Evolutionary conservation across 345 rosid genomes (phyloP).

Genomic region (Turnera subulata): DNA sequence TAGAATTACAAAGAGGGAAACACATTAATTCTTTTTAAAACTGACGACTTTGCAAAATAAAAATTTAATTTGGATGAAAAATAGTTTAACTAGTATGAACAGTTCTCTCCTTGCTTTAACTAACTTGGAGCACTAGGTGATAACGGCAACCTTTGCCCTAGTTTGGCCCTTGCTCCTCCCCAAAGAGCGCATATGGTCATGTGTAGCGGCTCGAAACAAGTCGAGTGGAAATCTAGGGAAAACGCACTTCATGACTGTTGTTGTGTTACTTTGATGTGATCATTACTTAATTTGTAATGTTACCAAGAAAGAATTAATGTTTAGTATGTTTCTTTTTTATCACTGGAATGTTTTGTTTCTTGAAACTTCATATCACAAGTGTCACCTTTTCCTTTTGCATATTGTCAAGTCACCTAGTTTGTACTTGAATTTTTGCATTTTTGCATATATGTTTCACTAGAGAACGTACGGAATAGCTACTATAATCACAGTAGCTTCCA

Average conservation of each 20-base stretch:
- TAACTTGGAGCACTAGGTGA: constrained; percentile 49
- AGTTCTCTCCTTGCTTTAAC: constrained; percentile 47
- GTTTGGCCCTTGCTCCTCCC: constrained; percentile 59
- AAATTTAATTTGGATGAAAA: neutral
- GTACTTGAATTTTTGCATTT: too few species aligned
- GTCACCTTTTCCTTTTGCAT: too few species aligned
- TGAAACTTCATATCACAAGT: neutral
- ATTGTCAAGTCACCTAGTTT: too few species aligned
- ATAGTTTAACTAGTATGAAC: neutral
- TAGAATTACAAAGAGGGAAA: neutral
- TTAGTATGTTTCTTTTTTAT: too few species aligned
- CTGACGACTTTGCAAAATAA: neutral
- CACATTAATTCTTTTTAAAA: too few species aligned
- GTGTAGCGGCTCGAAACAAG: constrained; percentile 18
- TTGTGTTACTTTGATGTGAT: neutral
- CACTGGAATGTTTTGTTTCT: constrained; percentile 5
- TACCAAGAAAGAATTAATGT: too few species aligned
- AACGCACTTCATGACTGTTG: constrained; percentile 38
- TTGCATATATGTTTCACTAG: too few species aligned
- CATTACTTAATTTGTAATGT: neutral
- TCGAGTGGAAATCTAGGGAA: constrained; percentile 69
- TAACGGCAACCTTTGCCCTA: constrained; percentile 24
- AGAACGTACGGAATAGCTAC: too few species aligned
- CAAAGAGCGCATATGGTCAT: constrained; percentile 53
- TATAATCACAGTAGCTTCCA: too few species aligned